Base-by-base conservation (phyloP, 257 asterid genomes). In the Cruciata laevipes region DNA sequence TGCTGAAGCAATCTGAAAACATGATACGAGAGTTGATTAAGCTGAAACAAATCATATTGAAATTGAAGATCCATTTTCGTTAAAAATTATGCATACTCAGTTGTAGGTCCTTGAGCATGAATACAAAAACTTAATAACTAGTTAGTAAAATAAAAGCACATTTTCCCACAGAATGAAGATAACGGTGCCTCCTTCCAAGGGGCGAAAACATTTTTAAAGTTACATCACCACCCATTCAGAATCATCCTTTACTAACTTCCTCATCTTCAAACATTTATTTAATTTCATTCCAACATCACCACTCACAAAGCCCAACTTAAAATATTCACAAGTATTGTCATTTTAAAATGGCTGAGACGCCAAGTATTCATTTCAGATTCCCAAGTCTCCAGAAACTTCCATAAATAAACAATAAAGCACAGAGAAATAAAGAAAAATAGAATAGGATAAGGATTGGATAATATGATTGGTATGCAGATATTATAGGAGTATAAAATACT, bases 1-100 rank as follows among this genome's bases (percentile, higher is more conserved):
- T 31, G 99, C 96, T 27, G 79, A 65, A 21, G 96, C 95, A 56
- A 93, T 88, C 98, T 92, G 82, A 30, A 24, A 57, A 58, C 13
- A 32, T 13, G 44, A 3, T 32, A 5, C 58, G 25, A n/a, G 16
- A 47, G 9, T 32, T 62, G 0, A 33, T 21, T 7, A 62, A 33
- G 66, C 27, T 30, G 17, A 61, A 21, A 18, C 51, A 42, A 42
- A 61, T 61, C 42, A 61, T 16, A 32, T 18, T 18, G 35, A 25
- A 57, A 6, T 16, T 7, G 21, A n/a, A 13, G 27, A 31, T 23
- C 42, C 10, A 2, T 25, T 59, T 55, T 60, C 2, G 63, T 24
- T 58, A 7, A 16, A 16, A 58, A 17, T 47, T 17, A 47, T 16
- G 55, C 51, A 42, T 3, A 17, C 55, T 17, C 55, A 47, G 55